phyloP scores from a whole-genome alignment of 2,329 filamentous ascomycete species.

The Cladobotryum mycophilum region DNA sequence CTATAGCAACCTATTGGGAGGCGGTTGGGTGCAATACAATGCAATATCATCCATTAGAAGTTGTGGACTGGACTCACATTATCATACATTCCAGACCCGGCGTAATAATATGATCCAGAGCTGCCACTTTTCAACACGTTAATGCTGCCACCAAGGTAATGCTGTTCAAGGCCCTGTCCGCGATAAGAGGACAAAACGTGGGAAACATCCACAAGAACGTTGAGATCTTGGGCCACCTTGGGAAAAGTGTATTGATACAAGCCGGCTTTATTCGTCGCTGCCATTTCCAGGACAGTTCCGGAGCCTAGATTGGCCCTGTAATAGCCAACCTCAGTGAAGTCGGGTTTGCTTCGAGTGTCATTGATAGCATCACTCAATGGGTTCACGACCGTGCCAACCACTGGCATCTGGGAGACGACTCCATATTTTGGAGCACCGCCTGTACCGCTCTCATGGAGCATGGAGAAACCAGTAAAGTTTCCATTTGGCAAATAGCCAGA shows the following conservation, averaged over 20 bases:
- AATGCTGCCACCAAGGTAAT: slow-evolving; percentile 55
- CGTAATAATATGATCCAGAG: slow-evolving; percentile 38
- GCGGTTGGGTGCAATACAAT: not conserved
- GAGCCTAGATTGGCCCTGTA: slow-evolving; percentile 52
- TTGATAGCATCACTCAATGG: slow-evolving; percentile 50
- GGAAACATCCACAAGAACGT: slow-evolving; percentile 58
- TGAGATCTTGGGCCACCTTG: slow-evolving; percentile 25
- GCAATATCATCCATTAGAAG: too few species aligned
- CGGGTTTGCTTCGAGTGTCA: slow-evolving; percentile 44
- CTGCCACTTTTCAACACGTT: slow-evolving; percentile 39
- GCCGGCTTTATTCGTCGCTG: slow-evolving; percentile 49
- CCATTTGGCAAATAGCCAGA: slow-evolving; percentile 46
- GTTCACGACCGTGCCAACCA: slow-evolving; percentile 43
- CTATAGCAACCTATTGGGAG: not conserved
- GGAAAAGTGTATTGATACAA: slow-evolving; percentile 58
- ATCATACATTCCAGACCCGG: slow-evolving; percentile 56
- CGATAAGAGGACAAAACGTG: slow-evolving; percentile 59
- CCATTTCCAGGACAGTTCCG: slow-evolving; percentile 51
- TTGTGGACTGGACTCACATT: slow-evolving; percentile 36
- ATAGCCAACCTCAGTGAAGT: slow-evolving; percentile 53
- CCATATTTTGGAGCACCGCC: slow-evolving; percentile 67
- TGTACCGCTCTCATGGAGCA: slow-evolving; percentile 62
- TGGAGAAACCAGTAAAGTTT: slow-evolving; percentile 52
- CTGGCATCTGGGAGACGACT: slow-evolving; percentile 54
- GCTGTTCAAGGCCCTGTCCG: slow-evolving; percentile 54